phyloP scores from a whole-genome alignment of 768 basidiomycete species.

The Amanita exitialis region DNA sequence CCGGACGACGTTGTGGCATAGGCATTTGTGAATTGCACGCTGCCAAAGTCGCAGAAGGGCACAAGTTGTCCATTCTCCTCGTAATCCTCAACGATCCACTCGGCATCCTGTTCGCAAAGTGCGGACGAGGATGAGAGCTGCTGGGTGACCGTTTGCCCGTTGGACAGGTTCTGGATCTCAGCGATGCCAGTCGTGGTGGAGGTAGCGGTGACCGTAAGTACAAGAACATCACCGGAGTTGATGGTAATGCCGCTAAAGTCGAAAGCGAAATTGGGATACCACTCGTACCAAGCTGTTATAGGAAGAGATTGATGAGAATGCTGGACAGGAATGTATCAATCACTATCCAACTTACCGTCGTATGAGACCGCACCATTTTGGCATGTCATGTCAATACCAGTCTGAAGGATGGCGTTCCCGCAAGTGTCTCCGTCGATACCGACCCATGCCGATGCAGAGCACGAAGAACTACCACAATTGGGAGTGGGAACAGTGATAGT shows the following conservation, averaged over 20 bases:
- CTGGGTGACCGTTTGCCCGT: slow-evolving; percentile 12
- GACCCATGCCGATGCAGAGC: slow-evolving; percentile 24
- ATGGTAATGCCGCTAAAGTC: not conserved
- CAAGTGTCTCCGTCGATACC: slow-evolving; percentile 28
- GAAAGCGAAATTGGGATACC: not conserved
- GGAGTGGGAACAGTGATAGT: slow-evolving; percentile 25
- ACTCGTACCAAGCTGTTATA: not conserved
- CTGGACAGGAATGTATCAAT: not conserved
- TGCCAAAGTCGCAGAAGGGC: not conserved
- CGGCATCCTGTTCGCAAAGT: slow-evolving; percentile 24
- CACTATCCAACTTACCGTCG: not conserved
- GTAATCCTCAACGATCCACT: slow-evolving; percentile 31
- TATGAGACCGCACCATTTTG: not conserved
- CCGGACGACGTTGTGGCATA: not conserved
- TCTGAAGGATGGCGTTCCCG: slow-evolving; percentile 23
- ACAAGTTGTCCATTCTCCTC: slow-evolving; percentile 1
- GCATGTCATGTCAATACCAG: slow-evolving; percentile 24
- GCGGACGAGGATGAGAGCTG: slow-evolving; percentile 18
- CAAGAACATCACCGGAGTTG: not conserved
- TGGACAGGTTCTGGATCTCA: not conserved
- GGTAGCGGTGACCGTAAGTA: not conserved
- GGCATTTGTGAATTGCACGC: not conserved
- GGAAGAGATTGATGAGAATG: no score
- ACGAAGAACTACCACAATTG: slow-evolving; percentile 8
- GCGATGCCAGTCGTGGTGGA: not conserved